Evolutionary conservation across 1,284 basidiomycete genomes (phyloP), one percentile per base, ranked within the genome.

Genomic region (Cutaneotrichosporon sp.): DNA sequence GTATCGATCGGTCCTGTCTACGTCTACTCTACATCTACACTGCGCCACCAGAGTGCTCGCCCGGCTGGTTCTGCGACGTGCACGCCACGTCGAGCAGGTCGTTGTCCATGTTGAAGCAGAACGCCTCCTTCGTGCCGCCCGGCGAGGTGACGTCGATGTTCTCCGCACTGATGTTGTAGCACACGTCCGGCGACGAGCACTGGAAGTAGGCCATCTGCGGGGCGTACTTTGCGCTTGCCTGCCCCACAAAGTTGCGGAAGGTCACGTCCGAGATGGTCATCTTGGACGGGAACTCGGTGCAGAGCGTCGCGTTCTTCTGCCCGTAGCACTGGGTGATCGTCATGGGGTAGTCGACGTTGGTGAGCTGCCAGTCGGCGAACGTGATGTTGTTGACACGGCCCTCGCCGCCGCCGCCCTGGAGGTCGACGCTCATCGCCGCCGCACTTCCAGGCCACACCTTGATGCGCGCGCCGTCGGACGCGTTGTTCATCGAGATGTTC

Each of bases 401-500:
- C 24, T 80, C 81, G 9, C 87, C 87, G 11, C 87, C 86, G 43
- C 85, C 84, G 2, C 53, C 53, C 53, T 54, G 38, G 8, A 54
- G 42, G 25, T 54, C 53, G 27, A 43, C 27, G 27, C 81, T 81
- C 16, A 72, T 67, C n/a, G 69, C 60, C 11, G 69, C 8, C 34
- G 74, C 66, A 58, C 73, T 58, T 59, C 68, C 68, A 52, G 71
- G 66, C 49, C 86, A 87, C 3, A 85, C 85, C 73, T 88, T 88
- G 74, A 88, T 87, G n/a, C 86, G 81, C 0, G 86, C 86, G 0
- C 86, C 87, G 65, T 87, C 87, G 58, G 85, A 79, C 10, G 85
- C 84, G 60, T 87, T 85, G 24, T 81, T 76, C 85, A 87, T 87
- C 22, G 79, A 82, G 61, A 87, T 80, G 67, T 86, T 84, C 56